phyloP scores from a whole-genome alignment of 371 early-diverging fungal species.

The Haplosporangium sp. region DNA sequence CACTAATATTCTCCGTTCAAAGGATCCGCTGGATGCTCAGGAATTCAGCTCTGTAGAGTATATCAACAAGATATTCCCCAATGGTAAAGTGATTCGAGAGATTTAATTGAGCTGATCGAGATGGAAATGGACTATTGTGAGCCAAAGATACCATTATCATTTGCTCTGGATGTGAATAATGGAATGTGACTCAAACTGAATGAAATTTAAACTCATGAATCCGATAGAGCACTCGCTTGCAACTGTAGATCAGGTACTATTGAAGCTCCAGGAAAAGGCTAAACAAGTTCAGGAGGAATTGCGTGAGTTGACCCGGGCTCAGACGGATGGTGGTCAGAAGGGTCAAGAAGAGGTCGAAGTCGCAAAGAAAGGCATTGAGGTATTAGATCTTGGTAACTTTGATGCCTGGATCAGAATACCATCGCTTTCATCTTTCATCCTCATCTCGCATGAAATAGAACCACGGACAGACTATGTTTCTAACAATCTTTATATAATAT shows the following conservation, averaged over 20 bases:
- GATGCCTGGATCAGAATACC: neutral
- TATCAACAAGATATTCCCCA: conserved; percentile 87
- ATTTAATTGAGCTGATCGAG: neutral
- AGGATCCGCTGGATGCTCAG: conserved; percentile 76
- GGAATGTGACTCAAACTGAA: neutral
- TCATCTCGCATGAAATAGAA: neutral
- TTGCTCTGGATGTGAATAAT: neutral
- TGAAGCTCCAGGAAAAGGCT: conserved; percentile 71
- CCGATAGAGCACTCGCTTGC: conserved; percentile 77
- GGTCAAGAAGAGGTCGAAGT: conserved; percentile 73
- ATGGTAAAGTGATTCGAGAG: conserved; percentile 57
- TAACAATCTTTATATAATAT: neutral
- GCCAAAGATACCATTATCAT: neutral
- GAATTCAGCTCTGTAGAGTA: conserved; percentile 81
- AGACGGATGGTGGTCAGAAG: conserved; percentile 68
- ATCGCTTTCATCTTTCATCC: neutral
- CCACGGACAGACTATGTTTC: neutral
- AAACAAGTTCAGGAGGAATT: conserved; percentile 72
- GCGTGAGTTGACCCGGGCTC: conserved; percentile 75
- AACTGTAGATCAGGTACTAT: conserved; percentile 73
- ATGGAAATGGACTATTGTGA: neutral
- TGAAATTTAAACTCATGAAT: neutral
- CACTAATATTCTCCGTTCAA: conserved; percentile 61
- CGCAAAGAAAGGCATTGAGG: conserved; percentile 79
- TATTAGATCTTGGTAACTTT: conserved; percentile 43